A percentile compares a stretch with the other conserved stretches of the same genome.
Evolutionary conservation across 2,329 filamentous ascomycete genomes (phyloP).

Genomic region (Ceratocystis alfenasii): DNA sequence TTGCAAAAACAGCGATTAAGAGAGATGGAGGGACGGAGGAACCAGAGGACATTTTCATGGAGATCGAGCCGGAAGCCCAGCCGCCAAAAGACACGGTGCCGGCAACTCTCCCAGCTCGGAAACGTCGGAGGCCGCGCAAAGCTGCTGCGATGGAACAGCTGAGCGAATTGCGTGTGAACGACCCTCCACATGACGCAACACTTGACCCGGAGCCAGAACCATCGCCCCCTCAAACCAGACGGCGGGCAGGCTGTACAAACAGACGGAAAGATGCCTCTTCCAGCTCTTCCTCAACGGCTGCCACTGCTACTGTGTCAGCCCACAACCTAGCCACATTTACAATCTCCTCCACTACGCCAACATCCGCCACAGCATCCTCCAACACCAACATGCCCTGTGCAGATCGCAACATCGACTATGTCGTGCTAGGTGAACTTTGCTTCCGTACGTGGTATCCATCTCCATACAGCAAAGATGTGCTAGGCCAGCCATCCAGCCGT

Average conservation of each 20-base stretch:
- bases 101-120: neutral
- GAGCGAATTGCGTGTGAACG: neutral
- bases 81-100: neutral
- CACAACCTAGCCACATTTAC: neutral
- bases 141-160: neutral
- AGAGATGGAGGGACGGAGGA: neutral
- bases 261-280: neutral
- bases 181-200: neutral
- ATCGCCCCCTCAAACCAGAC: neutral
- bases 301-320: neutral
- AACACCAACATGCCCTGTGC: neutral
- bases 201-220: neutral
- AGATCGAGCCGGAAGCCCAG: neutral
- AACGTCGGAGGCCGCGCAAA: constrained; percentile 11
- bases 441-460: constrained; percentile 91
- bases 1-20: neutral
- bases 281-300: neutral
- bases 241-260: neutral
- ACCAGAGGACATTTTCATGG: neutral
- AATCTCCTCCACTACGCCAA: neutral
- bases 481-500: constrained; percentile 34
- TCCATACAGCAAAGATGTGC: constrained; percentile 66
- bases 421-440: constrained; percentile 70
- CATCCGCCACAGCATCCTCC: neutral
- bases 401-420: constrained; percentile 73